phyloP scores from a whole-genome alignment of 495 filamentous ascomycete genomes.

The Cairneyella variabilis region DNA sequence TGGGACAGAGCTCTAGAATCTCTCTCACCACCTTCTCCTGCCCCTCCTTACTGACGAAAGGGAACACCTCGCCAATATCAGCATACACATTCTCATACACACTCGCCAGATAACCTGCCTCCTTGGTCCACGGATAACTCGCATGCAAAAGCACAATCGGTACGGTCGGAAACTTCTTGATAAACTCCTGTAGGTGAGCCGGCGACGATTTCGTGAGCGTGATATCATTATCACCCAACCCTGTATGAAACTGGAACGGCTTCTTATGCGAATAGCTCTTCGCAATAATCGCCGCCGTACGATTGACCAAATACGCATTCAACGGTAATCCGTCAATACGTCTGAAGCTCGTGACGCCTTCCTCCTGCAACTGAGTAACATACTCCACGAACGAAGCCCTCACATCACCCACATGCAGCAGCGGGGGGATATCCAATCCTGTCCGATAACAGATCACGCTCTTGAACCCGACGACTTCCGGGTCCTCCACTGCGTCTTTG shows the following conservation, averaged over 20 bases:
- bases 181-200: slow-evolving; percentile 70
- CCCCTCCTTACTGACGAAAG: slow-evolving; percentile 73
- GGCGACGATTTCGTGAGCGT: slow-evolving; percentile 67
- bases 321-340: slow-evolving; percentile 17
- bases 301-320: slow-evolving; percentile 39
- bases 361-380: neutral
- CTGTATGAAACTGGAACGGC: slow-evolving; percentile 84
- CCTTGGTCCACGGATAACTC: slow-evolving; percentile 78
- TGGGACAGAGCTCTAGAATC: slow-evolving; percentile 72
- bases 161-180: slow-evolving; percentile 62
- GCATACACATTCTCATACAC: slow-evolving; percentile 82
- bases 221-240: slow-evolving; percentile 82
- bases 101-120: slow-evolving; percentile 76
- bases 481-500: slow-evolving; percentile 48
- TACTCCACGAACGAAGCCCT: slow-evolving; percentile 21
- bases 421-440: slow-evolving; percentile 54
- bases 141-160: slow-evolving; percentile 81
- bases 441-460: slow-evolving; percentile 81
- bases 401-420: slow-evolving; percentile 1
- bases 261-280: slow-evolving; percentile 47
- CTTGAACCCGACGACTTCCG: slow-evolving; percentile 79
- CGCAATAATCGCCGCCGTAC: slow-evolving; percentile 44
- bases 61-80: slow-evolving; percentile 85
- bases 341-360: slow-evolving; percentile 11
- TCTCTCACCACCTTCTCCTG: slow-evolving; percentile 72